A percentile compares a stretch with the other conserved stretches of the same genome.
phyloP scores from a whole-genome alignment of 257 asterid genomes.

The Fraxinus cuspidata region DNA sequence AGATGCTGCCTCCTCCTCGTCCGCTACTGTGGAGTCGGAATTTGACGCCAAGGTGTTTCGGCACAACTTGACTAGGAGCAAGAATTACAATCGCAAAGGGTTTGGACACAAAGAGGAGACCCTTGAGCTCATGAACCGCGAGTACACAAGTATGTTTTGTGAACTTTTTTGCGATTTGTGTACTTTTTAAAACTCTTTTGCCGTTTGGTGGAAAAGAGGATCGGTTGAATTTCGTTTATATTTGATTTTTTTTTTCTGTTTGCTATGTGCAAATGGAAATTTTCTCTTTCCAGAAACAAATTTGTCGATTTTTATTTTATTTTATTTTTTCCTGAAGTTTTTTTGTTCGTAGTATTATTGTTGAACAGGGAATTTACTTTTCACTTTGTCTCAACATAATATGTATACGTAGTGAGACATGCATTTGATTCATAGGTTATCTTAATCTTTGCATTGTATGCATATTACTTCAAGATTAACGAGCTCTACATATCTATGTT shows the following conservation, averaged over 20 bases:
- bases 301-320: not conserved
- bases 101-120: no score
- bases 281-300: conserved; percentile 6
- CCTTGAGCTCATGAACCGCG: no score
- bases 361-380: no score
- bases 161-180: not conserved
- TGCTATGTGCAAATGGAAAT: not conserved
- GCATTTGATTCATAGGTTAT: not conserved
- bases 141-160: no score
- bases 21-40: no score
- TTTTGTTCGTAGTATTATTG: not conserved
- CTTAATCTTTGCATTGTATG: not conserved
- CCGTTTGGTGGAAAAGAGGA: not conserved
- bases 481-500: not conserved
- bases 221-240: conserved; percentile 3
- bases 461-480: not conserved
- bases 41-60: no score
- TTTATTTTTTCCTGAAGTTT: not conserved
- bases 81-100: no score
- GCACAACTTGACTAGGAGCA: no score
- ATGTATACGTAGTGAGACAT: not conserved
- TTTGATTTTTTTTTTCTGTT: not conserved
- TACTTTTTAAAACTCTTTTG: not conserved
- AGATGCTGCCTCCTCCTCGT: conserved; percentile 51
- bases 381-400: not conserved